Evolutionary conservation across 75 land plant species (phyloP).

Genomic region (Isoetes taiwanensis): DNA sequence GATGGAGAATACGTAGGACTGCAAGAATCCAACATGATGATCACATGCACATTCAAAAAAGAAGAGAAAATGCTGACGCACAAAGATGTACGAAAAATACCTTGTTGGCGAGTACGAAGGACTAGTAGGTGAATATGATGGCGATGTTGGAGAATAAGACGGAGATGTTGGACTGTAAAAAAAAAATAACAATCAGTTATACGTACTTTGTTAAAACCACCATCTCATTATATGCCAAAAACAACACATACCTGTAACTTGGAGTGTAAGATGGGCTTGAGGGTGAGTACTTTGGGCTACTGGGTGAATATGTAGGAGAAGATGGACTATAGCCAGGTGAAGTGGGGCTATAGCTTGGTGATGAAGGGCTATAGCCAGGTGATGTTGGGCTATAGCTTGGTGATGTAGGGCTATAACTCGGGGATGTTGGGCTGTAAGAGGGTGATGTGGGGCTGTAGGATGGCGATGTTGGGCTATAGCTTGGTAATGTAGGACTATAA

Average conservation of each 20-base stretch:
- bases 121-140: constrained; percentile 74
- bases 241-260: constrained; percentile 43
- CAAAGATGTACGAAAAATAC: constrained; percentile 13
- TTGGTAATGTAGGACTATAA: constrained; percentile 71
- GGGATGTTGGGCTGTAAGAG: constrained; percentile 45
- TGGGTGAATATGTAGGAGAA: constrained; percentile 58
- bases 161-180: constrained; percentile 84
- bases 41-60: constrained; percentile 5
- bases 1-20: constrained; percentile 66
- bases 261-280: constrained; percentile 80
- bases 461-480: constrained; percentile 74
- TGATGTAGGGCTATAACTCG: constrained; percentile 56
- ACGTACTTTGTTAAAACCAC: not conserved
- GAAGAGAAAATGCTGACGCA: not conserved
- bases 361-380: not conserved
- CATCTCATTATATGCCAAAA: not conserved
- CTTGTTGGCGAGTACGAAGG: constrained; percentile 64
- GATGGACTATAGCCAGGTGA: constrained; percentile 75
- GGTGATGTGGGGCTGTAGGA: constrained; percentile 55
- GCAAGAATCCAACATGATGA: constrained; percentile 12
- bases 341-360: constrained; percentile 40
- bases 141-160: constrained; percentile 92
- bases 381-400: constrained; percentile 41
- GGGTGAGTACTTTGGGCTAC: constrained; percentile 29
- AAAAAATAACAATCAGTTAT: not conserved